Conservation (phyloP, 306 rosid species). For the Argentina anserina region DNA sequence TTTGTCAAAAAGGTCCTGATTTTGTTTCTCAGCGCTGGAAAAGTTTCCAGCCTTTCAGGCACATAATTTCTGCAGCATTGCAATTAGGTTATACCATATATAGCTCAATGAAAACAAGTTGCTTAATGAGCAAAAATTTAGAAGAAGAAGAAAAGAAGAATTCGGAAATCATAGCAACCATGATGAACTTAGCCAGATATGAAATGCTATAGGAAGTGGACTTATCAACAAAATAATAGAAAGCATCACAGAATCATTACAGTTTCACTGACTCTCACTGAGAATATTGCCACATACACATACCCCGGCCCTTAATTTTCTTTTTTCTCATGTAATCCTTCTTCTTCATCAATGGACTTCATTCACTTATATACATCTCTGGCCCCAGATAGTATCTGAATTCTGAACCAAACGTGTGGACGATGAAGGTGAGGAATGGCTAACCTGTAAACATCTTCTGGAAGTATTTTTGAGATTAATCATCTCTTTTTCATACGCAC, state of each 20-base stretch:
- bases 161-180: slow-evolving; percentile 2
- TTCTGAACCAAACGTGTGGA: slow-evolving; percentile 46
- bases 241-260: slow-evolving; percentile 13
- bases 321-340: slow-evolving; percentile 26
- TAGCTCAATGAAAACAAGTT: background rate
- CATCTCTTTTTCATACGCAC: slow-evolving; percentile 21
- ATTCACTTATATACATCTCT: slow-evolving; percentile 23
- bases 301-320: slow-evolving; percentile 25
- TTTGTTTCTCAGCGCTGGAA: background rate
- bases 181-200: background rate
- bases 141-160: background rate
- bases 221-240: slow-evolving; percentile 8
- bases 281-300: slow-evolving; percentile 25
- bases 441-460: slow-evolving; percentile 5
- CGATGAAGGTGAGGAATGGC: slow-evolving; percentile 24
- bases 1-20: slow-evolving; percentile 49
- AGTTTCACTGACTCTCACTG: background rate
- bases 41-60: background rate
- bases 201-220: slow-evolving; percentile 17
- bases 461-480: slow-evolving; percentile 13
- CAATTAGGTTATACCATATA: background rate
- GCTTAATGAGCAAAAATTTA: background rate
- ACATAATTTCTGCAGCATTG: background rate
- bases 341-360: slow-evolving; percentile 22
- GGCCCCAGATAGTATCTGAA: slow-evolving; percentile 29